Conservation (phyloP, 441 rosid genomes). For the Pelargonium australe region DNA sequence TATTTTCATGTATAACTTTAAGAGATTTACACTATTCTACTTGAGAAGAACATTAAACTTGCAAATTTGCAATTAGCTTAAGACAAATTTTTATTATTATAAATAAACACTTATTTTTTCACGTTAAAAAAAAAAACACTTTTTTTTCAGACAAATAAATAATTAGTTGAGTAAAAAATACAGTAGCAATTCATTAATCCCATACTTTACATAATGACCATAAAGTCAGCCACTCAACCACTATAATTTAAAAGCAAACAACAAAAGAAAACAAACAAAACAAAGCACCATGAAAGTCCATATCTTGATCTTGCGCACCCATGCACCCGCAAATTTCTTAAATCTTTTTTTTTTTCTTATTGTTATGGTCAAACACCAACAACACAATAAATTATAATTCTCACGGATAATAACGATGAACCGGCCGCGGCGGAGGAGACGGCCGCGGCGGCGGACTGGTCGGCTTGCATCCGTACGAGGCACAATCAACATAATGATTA, state of each 20-base stretch:
- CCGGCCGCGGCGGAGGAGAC: neutral
- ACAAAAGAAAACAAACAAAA: neutral
- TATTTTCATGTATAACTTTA: too few species aligned
- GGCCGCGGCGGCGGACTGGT: neutral
- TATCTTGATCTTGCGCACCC: neutral
- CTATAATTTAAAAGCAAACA: neutral
- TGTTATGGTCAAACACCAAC: too few species aligned
- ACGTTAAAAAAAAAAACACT: too few species aligned
- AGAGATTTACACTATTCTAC: too few species aligned
- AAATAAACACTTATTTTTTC: too few species aligned
- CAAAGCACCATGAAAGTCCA: neutral
- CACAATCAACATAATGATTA: constrained; percentile 47
- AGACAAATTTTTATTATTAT: too few species aligned
- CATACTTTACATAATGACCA: neutral
- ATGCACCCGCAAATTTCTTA: neutral
- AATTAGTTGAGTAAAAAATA: too few species aligned
- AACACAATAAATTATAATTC: neutral
- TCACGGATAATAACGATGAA: neutral
- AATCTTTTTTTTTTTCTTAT: too few species aligned
- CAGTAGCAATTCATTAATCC: neutral
- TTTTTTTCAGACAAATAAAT: too few species aligned
- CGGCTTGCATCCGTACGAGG: constrained; percentile 38
- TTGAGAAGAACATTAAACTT: too few species aligned
- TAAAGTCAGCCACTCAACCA: neutral
- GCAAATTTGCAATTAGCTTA: too few species aligned